Conservation (phyloP, 805 yeast genomes). For the Metschnikowia henanensis region DNA sequence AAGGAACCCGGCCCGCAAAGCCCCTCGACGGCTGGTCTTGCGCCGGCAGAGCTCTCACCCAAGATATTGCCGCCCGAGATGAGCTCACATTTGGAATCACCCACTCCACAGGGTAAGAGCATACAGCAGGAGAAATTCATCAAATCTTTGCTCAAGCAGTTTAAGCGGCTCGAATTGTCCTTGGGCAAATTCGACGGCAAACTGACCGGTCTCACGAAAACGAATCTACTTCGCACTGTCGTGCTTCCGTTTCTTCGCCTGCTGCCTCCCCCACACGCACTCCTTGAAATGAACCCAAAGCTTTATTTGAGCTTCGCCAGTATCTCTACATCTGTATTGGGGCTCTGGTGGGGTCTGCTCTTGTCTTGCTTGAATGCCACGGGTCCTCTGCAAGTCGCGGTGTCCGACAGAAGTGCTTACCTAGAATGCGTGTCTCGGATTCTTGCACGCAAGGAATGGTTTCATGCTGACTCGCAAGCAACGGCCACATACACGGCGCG, state of each 20-base stretch:
- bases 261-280: conserved; percentile 22
- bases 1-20: neutral
- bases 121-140: conserved; percentile 12
- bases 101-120: conserved; percentile 1
- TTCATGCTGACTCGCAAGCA: conserved; percentile 24
- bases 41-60: neutral
- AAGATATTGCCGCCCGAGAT: neutral
- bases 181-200: conserved; percentile 40
- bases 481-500: conserved; percentile 28
- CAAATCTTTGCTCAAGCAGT: conserved; percentile 16
- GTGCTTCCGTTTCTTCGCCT: conserved; percentile 31
- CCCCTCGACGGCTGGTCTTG: neutral
- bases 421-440: conserved; percentile 55
- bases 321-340: conserved; percentile 32
- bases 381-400: conserved; percentile 31
- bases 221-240: conserved; percentile 47
- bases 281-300: conserved; percentile 21
- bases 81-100: neutral
- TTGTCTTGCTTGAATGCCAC: conserved; percentile 21
- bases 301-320: conserved; percentile 35
- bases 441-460: conserved; percentile 49
- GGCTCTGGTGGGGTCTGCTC: conserved; percentile 57
- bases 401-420: conserved; percentile 51
- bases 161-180: conserved; percentile 43
- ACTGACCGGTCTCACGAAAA: conserved; percentile 20